Evolutionary conservation across 371 early-diverging fungal genomes (phyloP).

Genomic region (Rhizopus delemar): DNA sequence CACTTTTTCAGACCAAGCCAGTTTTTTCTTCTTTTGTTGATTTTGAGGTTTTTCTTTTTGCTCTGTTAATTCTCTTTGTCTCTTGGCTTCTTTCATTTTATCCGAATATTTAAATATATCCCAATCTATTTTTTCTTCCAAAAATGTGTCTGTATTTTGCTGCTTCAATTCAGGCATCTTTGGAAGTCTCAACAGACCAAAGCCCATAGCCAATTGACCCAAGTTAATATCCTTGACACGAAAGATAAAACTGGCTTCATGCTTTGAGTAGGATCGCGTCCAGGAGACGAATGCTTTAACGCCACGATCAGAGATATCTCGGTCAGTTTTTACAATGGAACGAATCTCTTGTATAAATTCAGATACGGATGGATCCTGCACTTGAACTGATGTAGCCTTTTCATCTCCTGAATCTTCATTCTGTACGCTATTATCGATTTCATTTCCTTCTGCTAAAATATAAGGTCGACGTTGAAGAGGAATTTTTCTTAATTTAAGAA

Average conservation of each 20-base stretch:
- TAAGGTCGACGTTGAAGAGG: constrained; percentile 64
- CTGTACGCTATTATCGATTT: constrained; percentile 21
- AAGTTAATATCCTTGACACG: constrained; percentile 82
- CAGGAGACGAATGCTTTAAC: constrained; percentile 90
- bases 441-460: constrained; percentile 29
- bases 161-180: constrained; percentile 90
- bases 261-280: constrained; percentile 87
- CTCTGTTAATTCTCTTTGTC: constrained; percentile 61
- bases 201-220: constrained; percentile 70
- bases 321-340: constrained; percentile 62
- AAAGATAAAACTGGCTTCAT: constrained; percentile 92
- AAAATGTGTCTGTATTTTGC: constrained; percentile 1
- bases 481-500: constrained; percentile 85
- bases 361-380: constrained; percentile 49
- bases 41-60: constrained; percentile 37
- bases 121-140: constrained; percentile 35
- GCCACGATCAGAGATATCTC: constrained; percentile 74
- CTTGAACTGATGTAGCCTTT: constrained; percentile 35
- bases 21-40: constrained; percentile 28
- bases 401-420: constrained; percentile 37
- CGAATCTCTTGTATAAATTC: constrained; percentile 54
- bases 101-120: constrained; percentile 67
- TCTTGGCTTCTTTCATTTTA: constrained; percentile 76
- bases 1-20: constrained; percentile 75
- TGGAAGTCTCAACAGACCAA: constrained; percentile 80